A percentile compares a stretch with the other conserved stretches of the same genome.
Conservation (phyloP, 257 asterid species). For the Linaria vulgaris region DNA sequence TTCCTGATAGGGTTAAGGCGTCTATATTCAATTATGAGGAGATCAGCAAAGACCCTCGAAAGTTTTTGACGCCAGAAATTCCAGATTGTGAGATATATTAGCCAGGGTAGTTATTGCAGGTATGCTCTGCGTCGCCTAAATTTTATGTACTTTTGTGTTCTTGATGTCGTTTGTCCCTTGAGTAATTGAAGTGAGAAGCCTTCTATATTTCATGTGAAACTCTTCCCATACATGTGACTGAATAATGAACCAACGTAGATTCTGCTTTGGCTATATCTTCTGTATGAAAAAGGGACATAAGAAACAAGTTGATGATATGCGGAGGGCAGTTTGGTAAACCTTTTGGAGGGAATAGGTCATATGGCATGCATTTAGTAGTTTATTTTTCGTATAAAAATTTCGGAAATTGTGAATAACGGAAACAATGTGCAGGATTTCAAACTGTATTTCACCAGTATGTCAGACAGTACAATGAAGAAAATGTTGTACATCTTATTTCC, state of each 20-base stretch:
- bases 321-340: no score
- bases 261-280: not conserved
- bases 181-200: not conserved
- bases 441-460: no score
- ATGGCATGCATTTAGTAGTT: not conserved
- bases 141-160: not conserved
- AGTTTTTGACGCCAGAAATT: constrained; percentile 56
- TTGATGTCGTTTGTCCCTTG: not conserved
- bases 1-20: constrained; percentile 71
- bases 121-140: constrained; percentile 6
- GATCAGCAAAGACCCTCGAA: constrained; percentile 38
- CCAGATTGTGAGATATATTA: constrained; percentile 62
- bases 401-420: not conserved
- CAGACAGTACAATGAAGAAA: no score
- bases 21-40: constrained; percentile 58
- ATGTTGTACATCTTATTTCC: not conserved
- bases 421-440: not conserved
- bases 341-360: no score
- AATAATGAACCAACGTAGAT: no score
- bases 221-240: no score
- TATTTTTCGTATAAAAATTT: not conserved
- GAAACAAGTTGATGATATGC: no score
- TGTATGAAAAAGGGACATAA: no score
- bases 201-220: not conserved
- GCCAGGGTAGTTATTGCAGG: constrained; percentile 32